A percentile compares a stretch with the other conserved stretches of the same genome.
Evolutionary conservation across 73 alveolate genomes (phyloP).

Genomic region (Paraurostyla sp.): DNA sequence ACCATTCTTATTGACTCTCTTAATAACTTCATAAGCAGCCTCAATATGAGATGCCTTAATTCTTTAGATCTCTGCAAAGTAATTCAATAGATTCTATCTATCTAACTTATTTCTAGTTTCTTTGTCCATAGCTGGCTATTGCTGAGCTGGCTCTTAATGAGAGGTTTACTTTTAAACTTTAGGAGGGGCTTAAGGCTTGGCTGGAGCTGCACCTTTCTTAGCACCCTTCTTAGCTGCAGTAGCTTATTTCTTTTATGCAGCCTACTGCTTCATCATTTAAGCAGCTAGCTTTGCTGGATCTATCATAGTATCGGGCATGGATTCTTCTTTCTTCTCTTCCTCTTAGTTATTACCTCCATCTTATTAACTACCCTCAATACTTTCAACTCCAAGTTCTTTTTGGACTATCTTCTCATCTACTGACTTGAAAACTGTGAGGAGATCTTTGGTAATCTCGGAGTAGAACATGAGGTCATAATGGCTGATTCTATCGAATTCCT

Average conservation of each 20-base stretch:
- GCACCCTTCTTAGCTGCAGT: constrained; percentile 61
- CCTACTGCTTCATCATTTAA: constrained; percentile 25
- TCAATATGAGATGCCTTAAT: neutral
- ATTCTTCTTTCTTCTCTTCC: constrained; percentile 34
- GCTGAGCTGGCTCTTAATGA: constrained; percentile 13
- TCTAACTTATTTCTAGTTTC: constrained; percentile 42
- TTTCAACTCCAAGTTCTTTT: constrained; percentile 19
- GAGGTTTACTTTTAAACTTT: too few relatives aligned
- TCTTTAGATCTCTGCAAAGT: neutral
- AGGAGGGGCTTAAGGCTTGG: neutral
- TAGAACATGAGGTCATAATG: constrained; percentile 65
- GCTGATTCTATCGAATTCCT: constrained; percentile 45
- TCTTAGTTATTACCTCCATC: neutral
- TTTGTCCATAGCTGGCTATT: constrained; percentile 50
- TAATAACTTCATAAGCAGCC: constrained; percentile 43
- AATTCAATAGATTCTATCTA: constrained; percentile 10
- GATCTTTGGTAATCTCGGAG: constrained; percentile 56
- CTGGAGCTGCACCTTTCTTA: constrained; percentile 39
- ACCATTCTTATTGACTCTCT: constrained; percentile 31
- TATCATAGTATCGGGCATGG: neutral
- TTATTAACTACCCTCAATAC: neutral
- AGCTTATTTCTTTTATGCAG: constrained; percentile 46
- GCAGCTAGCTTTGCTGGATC: constrained; percentile 59
- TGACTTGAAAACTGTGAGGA: constrained; percentile 6
- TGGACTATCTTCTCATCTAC: neutral